A percentile compares a stretch with the other conserved stretches of the same genome.
Evolutionary conservation across 257 asterid genomes (phyloP).

Genomic region (Nicotiana tomentosiformis): DNA sequence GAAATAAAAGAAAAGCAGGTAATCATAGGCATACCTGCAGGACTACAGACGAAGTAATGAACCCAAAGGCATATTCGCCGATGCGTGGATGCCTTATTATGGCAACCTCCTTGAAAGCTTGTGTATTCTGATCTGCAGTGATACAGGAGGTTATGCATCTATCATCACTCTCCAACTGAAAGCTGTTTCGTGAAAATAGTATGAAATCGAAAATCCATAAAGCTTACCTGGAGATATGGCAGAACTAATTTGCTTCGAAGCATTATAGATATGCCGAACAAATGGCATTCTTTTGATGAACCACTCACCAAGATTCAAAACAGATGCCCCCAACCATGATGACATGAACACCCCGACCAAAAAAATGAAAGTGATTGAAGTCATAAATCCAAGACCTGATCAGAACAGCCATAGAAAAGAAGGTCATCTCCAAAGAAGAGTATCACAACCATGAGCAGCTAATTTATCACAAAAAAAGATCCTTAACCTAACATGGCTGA

Average conservation of each 20-base stretch:
- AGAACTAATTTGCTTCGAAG: constrained; percentile 43
- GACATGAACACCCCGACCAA: constrained; percentile 45
- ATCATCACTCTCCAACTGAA: background rate
- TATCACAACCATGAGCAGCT: background rate
- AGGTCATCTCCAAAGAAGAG: background rate
- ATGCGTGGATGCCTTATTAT: constrained; percentile 55
- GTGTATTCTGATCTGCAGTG: constrained; percentile 43
- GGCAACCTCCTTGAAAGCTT: constrained; percentile 54
- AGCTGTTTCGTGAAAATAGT: background rate
- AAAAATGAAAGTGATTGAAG: constrained; percentile 39
- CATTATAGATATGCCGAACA: constrained; percentile 41
- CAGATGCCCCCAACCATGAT: constrained; percentile 45
- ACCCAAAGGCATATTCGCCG: constrained; percentile 57
- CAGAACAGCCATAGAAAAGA: background rate
- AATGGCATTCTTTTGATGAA: constrained; percentile 42
- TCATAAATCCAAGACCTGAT: constrained; percentile 40
- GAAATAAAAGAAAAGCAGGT: background rate
- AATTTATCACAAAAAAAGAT: background rate
- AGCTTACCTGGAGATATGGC: constrained; percentile 47
- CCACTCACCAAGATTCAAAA: constrained; percentile 40
- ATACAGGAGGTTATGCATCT: background rate
- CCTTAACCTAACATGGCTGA: background rate
- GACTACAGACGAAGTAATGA: constrained; percentile 43
- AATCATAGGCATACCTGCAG: constrained; percentile 32
- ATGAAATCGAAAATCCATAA: background rate